Conservation (phyloP, 2,329 filamentous ascomycete species). For the Penicillium sp. region DNA sequence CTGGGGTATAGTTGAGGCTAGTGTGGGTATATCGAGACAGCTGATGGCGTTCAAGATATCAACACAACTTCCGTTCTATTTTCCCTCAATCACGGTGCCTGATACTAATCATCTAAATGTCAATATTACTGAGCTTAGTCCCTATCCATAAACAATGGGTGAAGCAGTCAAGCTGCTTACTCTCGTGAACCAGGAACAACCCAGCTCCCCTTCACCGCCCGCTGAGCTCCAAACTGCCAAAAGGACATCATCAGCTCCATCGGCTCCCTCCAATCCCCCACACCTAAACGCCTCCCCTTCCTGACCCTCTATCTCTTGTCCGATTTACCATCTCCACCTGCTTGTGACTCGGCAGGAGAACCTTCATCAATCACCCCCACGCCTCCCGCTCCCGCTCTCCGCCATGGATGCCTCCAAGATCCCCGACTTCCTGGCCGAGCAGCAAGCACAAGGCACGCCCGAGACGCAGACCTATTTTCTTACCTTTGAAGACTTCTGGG, state of each 20-base stretch:
- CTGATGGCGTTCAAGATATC: background rate
- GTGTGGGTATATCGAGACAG: background rate
- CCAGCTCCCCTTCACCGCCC: conserved; percentile 21
- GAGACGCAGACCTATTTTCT: conserved; percentile 87
- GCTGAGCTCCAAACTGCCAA: conserved; percentile 21
- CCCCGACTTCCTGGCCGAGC: conserved; percentile 85
- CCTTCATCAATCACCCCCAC: background rate
- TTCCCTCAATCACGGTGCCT: too few species aligned
- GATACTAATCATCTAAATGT: too few species aligned
- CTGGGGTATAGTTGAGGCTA: background rate
- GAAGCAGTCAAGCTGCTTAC: background rate
- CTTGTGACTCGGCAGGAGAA: background rate
- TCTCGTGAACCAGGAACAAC: background rate
- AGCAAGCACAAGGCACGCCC: conserved; percentile 83
- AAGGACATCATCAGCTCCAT: conserved; percentile 26
- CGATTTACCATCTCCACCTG: conserved; percentile 1
- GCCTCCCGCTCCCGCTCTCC: conserved; percentile 24
- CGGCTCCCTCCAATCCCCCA: conserved; percentile 16
- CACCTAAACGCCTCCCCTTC: conserved; percentile 10
- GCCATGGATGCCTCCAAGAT: conserved; percentile 85
- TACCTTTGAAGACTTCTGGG: conserved; percentile 94
- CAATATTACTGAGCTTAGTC: too few species aligned
- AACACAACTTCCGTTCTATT: background rate
- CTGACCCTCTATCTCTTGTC: conserved; percentile 9
- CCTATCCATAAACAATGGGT: too few species aligned